These are phyloP conservation scores for Epichloe gansuensis DNA, from an alignment of 2,329 filamentous ascomycete species.

Conservation along the genomic window DNA sequence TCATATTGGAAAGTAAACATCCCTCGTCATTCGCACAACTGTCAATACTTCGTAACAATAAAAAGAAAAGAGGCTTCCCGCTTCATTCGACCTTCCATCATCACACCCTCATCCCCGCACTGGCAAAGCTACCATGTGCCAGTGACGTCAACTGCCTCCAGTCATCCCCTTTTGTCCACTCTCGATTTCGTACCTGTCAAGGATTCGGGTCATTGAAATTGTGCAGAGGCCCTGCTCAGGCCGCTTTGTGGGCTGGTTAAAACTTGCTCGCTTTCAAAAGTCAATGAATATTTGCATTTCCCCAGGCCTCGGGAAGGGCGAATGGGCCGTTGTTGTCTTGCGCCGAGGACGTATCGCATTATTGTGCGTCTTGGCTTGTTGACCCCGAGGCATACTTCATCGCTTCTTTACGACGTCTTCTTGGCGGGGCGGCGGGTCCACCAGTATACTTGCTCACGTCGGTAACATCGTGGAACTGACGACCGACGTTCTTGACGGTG, in stretches of 20 bases:
- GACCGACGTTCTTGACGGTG: conserved; percentile 56
- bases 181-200: background rate
- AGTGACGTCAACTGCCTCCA: no score
- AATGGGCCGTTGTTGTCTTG: no score
- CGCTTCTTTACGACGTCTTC: conserved; percentile 27
- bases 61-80: background rate
- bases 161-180: background rate
- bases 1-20: background rate
- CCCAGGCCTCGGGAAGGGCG: no score
- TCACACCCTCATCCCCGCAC: background rate
- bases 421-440: conserved; percentile 39
- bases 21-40: background rate
- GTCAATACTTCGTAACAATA: conserved; percentile 4
- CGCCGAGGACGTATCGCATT: no score
- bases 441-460: conserved; percentile 64
- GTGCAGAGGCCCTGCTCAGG: no score
- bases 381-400: background rate
- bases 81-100: background rate
- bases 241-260: no score
- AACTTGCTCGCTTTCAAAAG: no score
- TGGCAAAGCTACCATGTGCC: background rate
- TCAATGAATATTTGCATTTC: no score
- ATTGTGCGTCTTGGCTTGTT: no score
- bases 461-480: conserved; percentile 67
- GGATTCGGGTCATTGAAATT: no score